Evolutionary conservation across 2,329 filamentous ascomycete genomes (phyloP).

Genomic region (Botrytis sinoallii): DNA sequence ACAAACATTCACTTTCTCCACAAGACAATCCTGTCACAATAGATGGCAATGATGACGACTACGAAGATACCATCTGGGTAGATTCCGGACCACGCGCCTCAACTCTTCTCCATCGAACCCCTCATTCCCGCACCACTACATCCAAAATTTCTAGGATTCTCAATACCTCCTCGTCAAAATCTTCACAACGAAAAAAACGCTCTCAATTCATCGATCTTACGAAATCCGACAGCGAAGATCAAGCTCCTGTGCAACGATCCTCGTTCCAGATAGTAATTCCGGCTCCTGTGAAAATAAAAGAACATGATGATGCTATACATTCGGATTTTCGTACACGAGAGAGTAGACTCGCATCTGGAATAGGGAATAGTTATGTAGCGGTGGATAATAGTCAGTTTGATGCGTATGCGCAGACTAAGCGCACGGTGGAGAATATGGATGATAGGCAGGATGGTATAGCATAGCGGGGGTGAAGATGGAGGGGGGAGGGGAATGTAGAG

Average conservation of each 20-base stretch:
- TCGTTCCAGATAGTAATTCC: neutral
- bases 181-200: neutral
- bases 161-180: neutral
- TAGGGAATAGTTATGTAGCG: conserved; percentile 22
- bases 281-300: no score
- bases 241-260: neutral
- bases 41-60: neutral
- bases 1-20: accelerated
- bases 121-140: neutral
- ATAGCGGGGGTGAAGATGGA: neutral
- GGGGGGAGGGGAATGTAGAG: neutral
- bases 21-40: neutral
- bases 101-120: neutral
- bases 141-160: neutral
- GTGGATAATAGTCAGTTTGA: conserved; percentile 28
- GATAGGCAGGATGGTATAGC: neutral
- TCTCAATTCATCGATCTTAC: neutral
- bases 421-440: conserved; percentile 13
- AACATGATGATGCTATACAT: neutral
- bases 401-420: conserved; percentile 26
- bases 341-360: neutral
- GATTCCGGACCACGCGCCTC: neutral
- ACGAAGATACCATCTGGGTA: neutral
- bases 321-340: neutral
- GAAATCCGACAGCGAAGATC: neutral